phyloP scores from a whole-genome alignment of 352 stramenopile genomes.

The Globisporangium perplexum region DNA sequence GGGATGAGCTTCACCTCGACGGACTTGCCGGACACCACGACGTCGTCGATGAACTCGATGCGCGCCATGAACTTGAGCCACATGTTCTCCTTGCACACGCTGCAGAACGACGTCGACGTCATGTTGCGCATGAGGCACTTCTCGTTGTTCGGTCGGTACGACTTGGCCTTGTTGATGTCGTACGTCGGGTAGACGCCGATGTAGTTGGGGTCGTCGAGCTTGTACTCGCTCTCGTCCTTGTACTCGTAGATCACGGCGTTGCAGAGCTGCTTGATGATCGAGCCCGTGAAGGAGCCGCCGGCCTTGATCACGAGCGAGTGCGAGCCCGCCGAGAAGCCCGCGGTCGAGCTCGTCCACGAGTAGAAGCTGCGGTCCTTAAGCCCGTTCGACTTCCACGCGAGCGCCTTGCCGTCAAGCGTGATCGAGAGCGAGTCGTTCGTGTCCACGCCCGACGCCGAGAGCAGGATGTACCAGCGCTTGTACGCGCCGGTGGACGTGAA shows the following conservation, averaged over 20 bases:
- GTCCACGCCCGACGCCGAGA: constrained; percentile 22
- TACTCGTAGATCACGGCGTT: constrained; percentile 30
- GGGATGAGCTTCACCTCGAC: constrained; percentile 26
- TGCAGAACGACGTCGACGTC: constrained; percentile 25
- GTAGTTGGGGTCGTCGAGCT: constrained; percentile 17
- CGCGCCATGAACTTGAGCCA: constrained; percentile 27
- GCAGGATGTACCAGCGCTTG: constrained; percentile 23
- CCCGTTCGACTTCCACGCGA: constrained; percentile 21
- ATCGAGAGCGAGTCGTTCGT: constrained; percentile 23
- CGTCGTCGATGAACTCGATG: constrained; percentile 27
- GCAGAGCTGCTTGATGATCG: constrained; percentile 30
- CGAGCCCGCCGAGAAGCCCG: constrained; percentile 16
- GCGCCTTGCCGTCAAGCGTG: constrained; percentile 19
- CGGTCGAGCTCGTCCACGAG: constrained; percentile 16
- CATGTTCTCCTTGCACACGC: constrained; percentile 35
- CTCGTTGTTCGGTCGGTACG: constrained; percentile 26
- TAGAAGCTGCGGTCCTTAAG: constrained; percentile 28
- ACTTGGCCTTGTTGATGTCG: constrained; percentile 25
- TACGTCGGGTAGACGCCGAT: constrained; percentile 31
- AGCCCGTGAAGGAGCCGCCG: constrained; percentile 15
- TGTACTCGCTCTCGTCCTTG: constrained; percentile 17
- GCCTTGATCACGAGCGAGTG: constrained; percentile 24
- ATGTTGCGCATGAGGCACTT: constrained; percentile 43
- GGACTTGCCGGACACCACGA: constrained; percentile 12
- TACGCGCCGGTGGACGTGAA: constrained; percentile 25